Base-by-base conservation (phyloP, 169 alveolate species). In the Eimeria maxima region DNA sequence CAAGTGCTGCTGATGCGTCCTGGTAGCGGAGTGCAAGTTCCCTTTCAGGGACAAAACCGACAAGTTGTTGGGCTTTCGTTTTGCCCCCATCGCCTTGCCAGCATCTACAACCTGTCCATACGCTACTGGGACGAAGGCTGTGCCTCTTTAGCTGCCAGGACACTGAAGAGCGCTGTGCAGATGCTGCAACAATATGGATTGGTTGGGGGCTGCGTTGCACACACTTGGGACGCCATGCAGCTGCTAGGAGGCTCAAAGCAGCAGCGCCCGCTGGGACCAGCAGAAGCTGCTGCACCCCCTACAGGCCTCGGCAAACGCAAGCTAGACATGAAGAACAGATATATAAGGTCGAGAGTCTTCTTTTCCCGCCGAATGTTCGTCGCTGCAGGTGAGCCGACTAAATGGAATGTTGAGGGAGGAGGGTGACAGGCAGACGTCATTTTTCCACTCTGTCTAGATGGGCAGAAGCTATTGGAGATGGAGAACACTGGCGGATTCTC, bases 101-200 rank as follows among this genome's bases (percentile, higher is more conserved):
- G 91, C 74, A 83, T 83, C 11, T 83, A 83, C 91, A 83, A 83
- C 71, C 91, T 83, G 18, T 83, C 91, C 13, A 83, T 83, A 83
- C 91, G 91, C 2, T 83, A 83, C 53, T 83, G 91, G 91, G 91
- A 83, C 67, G 91, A 83, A 57, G 91, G 91, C 57, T 83, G 91
- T 53, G 91, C 50, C 11, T 53, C 53, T 18, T 74, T 83, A 47
- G 91, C 91, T 53, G 74, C 38, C 29, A 10, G 91, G 74, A 83
- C 91, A 53, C 55, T 83, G 53, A 73, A 83, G 55, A 57, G 74
- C 8, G 91, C 91, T 57, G 33, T 83, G 27, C 50, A 53, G 33
- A 53, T 83, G 74, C n/a, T 55, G 91, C 91, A 83, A 22, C 91
- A 83, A 27, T 57, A 83, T 33, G 91, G 76, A 20, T 74, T 83